Evolutionary conservation across 768 basidiomycete species (phyloP), one percentile per base, ranked within the genome.

Genomic region (Symmetrospora coprosmae): DNA sequence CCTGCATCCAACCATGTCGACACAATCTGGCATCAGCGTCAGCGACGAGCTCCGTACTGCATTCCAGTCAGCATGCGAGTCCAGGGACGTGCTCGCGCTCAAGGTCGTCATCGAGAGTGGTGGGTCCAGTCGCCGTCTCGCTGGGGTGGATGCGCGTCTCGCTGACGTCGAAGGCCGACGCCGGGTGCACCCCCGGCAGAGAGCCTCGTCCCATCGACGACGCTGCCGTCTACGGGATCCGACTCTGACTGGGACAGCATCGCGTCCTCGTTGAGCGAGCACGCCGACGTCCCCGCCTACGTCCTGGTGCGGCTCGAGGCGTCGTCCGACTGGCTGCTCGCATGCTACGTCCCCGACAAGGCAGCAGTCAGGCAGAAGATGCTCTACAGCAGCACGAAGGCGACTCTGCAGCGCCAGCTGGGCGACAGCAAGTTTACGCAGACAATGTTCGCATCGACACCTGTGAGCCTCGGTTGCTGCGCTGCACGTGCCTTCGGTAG

Each of bases 351-450:
- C 5, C 88, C 88, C 0, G 88, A 91, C 63, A 70, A 77, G 19
- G 85, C 88, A 27, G 82, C 78, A 73, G 79, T 90, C 62, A 78
- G 86, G 68, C 80, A 85, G 72, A 91, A 90, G 81, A 91, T 89
- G 87, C 76, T 91, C 33, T 90, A 89, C 72, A 86, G 88, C 21
- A 83, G 87, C 2, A 82, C 83, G 0, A 81, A 86, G 41, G 75
- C 76, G 23, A 77, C 81, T 17, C 76, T 90, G 21, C 76, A 81
- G 28, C 86, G 80, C 71, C 75, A 78, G n/a, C 77, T 91, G 2
- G 86, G 86, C 41, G 82, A 87, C 2, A 75, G 80, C 17, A 71
- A 79, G 31, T 86, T 89, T 72, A 78, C 78, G 2, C 82, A 85
- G 70, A 77, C 78, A 35, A 73, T 90, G n/a, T 87, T 85, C 68